Evolutionary conservation across 805 yeast genomes (phyloP), one percentile per base, ranked within the genome.

Genomic region (Monosporozyma siamensis): DNA sequence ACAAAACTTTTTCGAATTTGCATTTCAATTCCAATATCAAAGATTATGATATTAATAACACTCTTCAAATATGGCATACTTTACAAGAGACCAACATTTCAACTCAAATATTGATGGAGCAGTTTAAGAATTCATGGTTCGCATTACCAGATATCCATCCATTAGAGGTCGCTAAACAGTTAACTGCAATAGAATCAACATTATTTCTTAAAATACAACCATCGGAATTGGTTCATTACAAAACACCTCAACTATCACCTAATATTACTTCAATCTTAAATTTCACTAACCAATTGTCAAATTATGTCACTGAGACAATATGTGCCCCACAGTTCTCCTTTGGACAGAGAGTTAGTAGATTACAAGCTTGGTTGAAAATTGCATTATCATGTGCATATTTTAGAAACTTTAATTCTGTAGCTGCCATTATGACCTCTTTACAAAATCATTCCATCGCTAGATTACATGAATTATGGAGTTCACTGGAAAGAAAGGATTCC

Each of bases 371-470:
- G 94, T 63, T 84, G 44, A 81, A 81, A 53, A 70, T 83, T 26
- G 84, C 87, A 0, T 68, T 81, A 41, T 80, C 88, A 1, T 79
- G 88, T 50, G 68, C 80, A 34, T 81, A 82, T 52, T 68, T 83
- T 58, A 68, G 88, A 46, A 84, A 84, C 56, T 83, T 78, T 65
- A 84, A 84, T 55, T 79, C 92, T 0, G 65, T 84, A 47, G 89
- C 90, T 2, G 81, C 90, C 1, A 80, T 84, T 37, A 76, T 84
- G 66, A 82, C 88, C 1, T 72, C 88, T 1, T 65, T 84, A 47
- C 94, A 84, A 56, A 79, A 82, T 40, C 84, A 80, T 56, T 69
- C 80, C 34, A 65, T 84, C 34, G 77, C 86, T 0, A 69, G 92
- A 57, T 59, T 83, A 40, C 59, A 68, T n/a, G 66, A 61, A 34